Conservation (phyloP, 1,284 basidiomycete species). For the Cryptococcus depauperatus region DNA sequence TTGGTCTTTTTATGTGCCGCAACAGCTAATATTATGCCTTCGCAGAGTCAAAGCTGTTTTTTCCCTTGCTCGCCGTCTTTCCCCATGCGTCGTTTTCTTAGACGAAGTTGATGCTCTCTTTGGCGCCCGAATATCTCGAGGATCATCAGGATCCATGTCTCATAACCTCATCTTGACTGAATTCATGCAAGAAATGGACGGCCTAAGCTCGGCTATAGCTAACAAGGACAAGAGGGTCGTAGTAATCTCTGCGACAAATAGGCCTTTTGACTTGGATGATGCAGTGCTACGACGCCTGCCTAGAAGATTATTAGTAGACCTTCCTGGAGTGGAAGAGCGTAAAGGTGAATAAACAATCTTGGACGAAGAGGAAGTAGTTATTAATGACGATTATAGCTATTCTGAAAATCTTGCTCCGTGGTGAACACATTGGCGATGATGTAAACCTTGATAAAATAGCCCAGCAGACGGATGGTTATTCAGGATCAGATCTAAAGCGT, state of each 20-base stretch:
- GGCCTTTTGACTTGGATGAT: conserved; percentile 48
- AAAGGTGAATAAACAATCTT: conserved; percentile 52
- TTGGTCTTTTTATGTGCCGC: neutral
- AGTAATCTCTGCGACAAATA: conserved; percentile 90
- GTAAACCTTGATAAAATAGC: conserved; percentile 60
- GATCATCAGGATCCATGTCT: conserved; percentile 64
- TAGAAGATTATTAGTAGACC: conserved; percentile 70
- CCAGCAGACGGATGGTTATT: conserved; percentile 71
- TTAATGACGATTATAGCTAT: conserved; percentile 55
- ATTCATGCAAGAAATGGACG: conserved; percentile 99
- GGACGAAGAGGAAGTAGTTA: neutral
- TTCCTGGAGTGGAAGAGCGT: conserved; percentile 72
- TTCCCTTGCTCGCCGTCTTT: conserved; percentile 72
- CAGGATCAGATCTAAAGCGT: conserved; percentile 91
- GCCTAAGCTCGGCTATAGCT: conserved; percentile 56
- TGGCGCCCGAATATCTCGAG: conserved; percentile 73
- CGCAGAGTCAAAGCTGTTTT: conserved; percentile 72
- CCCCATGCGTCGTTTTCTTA: conserved; percentile 90
- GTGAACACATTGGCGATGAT: conserved; percentile 63
- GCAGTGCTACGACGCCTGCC: conserved; percentile 70
- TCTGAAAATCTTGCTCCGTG: conserved; percentile 67
- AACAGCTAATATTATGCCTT: neutral
- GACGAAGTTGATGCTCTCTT: conserved; percentile 95
- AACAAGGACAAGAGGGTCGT: conserved; percentile 74
- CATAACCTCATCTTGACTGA: conserved; percentile 60